A percentile compares a stretch with the other conserved stretches of the same genome.
phyloP scores from a whole-genome alignment of 2,329 filamentous ascomycete genomes.

The Acephala macrosclerotiorum region DNA sequence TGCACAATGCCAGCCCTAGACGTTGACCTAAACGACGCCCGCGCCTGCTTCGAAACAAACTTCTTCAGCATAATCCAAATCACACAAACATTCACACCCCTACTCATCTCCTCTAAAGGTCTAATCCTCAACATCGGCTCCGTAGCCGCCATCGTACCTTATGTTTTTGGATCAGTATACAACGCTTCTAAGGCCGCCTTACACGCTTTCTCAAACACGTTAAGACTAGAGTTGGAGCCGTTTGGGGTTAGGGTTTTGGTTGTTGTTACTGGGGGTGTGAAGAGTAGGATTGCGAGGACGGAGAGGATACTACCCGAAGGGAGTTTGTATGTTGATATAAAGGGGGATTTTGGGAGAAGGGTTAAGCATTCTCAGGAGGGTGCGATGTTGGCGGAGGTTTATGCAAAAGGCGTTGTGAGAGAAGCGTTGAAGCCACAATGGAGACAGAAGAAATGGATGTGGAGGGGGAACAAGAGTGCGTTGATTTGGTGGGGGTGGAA shows the following conservation, averaged over 20 bases:
- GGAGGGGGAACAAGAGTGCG: constrained; percentile 36
- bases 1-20: constrained; percentile 43
- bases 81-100: constrained; percentile 48
- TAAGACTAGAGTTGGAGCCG: constrained; percentile 41
- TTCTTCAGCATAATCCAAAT: constrained; percentile 52
- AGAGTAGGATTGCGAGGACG: constrained; percentile 34
- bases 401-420: constrained; percentile 38
- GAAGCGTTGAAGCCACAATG: constrained; percentile 32
- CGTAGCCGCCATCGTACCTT: constrained; percentile 73
- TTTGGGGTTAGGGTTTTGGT: constrained; percentile 39
- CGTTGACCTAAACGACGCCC: constrained; percentile 42
- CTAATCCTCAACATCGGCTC: constrained; percentile 41
- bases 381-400: constrained; percentile 34
- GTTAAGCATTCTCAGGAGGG: constrained; percentile 37
- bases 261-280: constrained; percentile 38
- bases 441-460: constrained; percentile 34
- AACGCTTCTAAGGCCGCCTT: constrained; percentile 87
- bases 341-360: constrained; percentile 30
- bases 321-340: constrained; percentile 36
- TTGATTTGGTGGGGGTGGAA: constrained; percentile 33
- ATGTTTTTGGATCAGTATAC: constrained; percentile 87
- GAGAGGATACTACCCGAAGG: constrained; percentile 25
- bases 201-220: constrained; percentile 32
- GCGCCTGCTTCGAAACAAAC: constrained; percentile 48
- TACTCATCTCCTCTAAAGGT: constrained; percentile 42